Evolutionary conservation across 768 basidiomycete species (phyloP).

Genomic region (Leucosporidium scottii): DNA sequence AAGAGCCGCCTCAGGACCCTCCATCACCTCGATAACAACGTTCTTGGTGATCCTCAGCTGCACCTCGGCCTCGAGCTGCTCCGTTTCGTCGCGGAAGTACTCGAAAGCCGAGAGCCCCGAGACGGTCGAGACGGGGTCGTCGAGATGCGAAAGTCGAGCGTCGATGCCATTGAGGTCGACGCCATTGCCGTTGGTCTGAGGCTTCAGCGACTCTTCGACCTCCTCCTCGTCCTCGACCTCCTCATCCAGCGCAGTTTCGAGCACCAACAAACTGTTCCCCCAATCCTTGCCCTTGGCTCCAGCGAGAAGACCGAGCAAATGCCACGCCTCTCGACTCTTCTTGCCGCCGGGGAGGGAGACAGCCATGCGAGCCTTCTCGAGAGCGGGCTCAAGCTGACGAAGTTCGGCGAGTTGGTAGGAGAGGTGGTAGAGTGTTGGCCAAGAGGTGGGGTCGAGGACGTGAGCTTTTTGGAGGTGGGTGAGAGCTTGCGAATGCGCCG

Average conservation of each 20-base stretch:
- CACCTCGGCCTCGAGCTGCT: conserved; percentile 64
- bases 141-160: too few relatives aligned
- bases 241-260: conserved; percentile 61
- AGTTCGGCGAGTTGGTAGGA: conserved; percentile 65
- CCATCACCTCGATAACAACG: conserved; percentile 68
- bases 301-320: conserved; percentile 76
- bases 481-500: conserved; percentile 54
- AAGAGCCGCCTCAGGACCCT: conserved; percentile 78
- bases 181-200: not conserved
- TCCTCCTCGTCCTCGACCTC: not conserved
- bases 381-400: conserved; percentile 62
- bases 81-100: conserved; percentile 7
- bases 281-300: conserved; percentile 65
- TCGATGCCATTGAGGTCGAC: not conserved
- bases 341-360: conserved; percentile 57
- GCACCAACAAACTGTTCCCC: conserved; percentile 63
- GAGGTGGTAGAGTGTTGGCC: conserved; percentile 63
- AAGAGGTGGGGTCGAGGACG: conserved; percentile 38
- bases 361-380: conserved; percentile 60
- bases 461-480: conserved; percentile 45
- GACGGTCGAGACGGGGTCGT: too few relatives aligned
- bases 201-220: not conserved
- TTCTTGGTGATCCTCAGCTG: conserved; percentile 82
- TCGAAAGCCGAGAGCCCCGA: too few relatives aligned
- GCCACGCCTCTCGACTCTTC: conserved; percentile 67